Base-by-base conservation (phyloP, 1,284 basidiomycete genomes). In the Moesziomyces parantarcticus region DNA sequence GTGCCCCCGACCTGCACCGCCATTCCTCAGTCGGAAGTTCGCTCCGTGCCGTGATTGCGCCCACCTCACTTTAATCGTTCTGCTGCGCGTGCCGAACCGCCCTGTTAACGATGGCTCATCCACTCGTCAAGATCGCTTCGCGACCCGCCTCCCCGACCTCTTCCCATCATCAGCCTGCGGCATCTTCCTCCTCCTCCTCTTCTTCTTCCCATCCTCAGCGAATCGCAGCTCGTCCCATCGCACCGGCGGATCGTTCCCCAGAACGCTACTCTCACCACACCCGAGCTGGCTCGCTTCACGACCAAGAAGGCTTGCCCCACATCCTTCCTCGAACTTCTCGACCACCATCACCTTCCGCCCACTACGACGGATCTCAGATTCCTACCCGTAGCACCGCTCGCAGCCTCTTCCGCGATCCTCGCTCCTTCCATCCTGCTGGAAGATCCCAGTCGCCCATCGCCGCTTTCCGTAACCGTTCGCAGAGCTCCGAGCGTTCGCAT, bases 391-490 rank as follows among this genome's bases (percentile, higher is more conserved):
- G 69, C 49, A 72, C 69, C 22, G 69, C 69, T 40, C 58, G 69
- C 44, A 72, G 69, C 23, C 69, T 72, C 34, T 72, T 72, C 34
- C 58, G 69, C 47, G 69, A 72, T 44, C 69, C 69, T 39, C 55
- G 69, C 3, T 25, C 69, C 29, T 63, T 72, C 42, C 58, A 72
- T 22, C 58, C 68, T 7, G 54, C 69, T 42, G 69, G 69, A 21
- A 46, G 69, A 39, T 72, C 69, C 11, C 69, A 72, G 36, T 72
- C 69, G 18, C 69, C 69, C 44, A 66, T 66, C 40, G 62, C 69
- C 23, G 63, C 69, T 10, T 63, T 66, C 32, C 63, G 58, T 21
- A 65, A 66, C 18, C 69, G 69, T 14, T 72, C 69, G 10, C 63
- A 62, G 49, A 72, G 69, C 56, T 66, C 69, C 16, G 69, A 72